Base-by-base conservation (phyloP, 768 basidiomycete genomes). In the Termitomyces sp. region DNA sequence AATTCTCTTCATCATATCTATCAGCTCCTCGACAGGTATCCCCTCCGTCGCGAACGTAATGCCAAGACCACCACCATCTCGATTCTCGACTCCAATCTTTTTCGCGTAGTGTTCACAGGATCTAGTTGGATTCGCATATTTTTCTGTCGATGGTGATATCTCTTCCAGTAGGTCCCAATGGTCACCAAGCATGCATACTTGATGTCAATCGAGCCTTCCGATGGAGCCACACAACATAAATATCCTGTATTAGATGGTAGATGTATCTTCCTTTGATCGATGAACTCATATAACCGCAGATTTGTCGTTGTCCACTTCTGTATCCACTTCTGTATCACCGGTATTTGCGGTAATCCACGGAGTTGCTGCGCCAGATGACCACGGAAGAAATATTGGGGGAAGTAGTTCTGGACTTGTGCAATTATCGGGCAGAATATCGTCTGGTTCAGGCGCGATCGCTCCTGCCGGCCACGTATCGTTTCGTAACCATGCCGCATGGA, bases 381-480 rank as follows among this genome's bases (percentile, higher is more conserved):
- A 55, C 37, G 61, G 51, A 25, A 63, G 57, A 25, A 43, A 58
- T 52, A 61, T 49, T 23, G 56, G 43, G n/a, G 63, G 54, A 19
- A 60, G 44, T 6, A 59, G 57, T 17, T 59, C 57, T 7, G 60
- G 49, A 32, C 44, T 44, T 40, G 56, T 35, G 34, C 47, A 55
- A 9, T 60, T 51, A 46, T 62, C 64, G 32, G 63, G 64, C 14
- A 75, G 61, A 45, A 76, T 73, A 44, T 87, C 81, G 62, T 88
- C 86, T 14, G 86, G 77, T 52, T 83, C 81, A 9, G 82, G 86
- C n/a, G 72, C 86, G 3, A 74, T 69, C 37, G 79, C 74, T 17
- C 80, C 84, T 39, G 72, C 70, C 19, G 90, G 90, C 90, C 90
- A 92, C 44, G 86, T 89, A 48, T 82, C 76, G 58, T 92, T 89